Evolutionary conservation across 2,329 filamentous ascomycete species (phyloP), one percentile per base, ranked within the genome.

Genomic region (Verticillium albo-atrum): DNA sequence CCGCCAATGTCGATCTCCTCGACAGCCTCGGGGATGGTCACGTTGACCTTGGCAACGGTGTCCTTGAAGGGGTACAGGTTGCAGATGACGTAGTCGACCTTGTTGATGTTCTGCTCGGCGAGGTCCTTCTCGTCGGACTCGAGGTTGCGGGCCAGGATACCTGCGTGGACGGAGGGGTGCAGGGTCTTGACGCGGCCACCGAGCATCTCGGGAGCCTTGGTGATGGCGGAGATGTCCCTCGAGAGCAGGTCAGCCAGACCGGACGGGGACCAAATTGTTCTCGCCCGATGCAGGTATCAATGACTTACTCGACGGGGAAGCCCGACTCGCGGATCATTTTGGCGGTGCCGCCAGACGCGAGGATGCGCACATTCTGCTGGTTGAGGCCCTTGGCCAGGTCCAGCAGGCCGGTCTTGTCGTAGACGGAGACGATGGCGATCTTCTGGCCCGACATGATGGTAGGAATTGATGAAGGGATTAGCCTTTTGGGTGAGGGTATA

Each of bases 11-110:
- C 95, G 70, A 99, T 96, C 81, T 99, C 95, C 79, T 99, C 95
- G 42, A 99, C 94, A 56, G 95, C 95, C 79, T 99, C 94, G 56
- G 91, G 87, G 64, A 99, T 91, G 62, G 94, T 98, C 70, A 99
- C 95, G 71, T 97, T 96, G 80, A 96, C 88, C 83, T 97, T 96
- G 69, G 92, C 90, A 68, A 99, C 88, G 32, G 95, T 99, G 74
- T 98, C 93, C 82, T 97, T 97, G 87, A 99, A 99, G 14, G 95
- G 95, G 77, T 99, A 98, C 59, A 99, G 85, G 80, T 99, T 99
- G 89, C 95, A 98, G 73, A 99, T 89, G 68, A 97, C 92, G 69
- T 89, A 96, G 83, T 96, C 92, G 61, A 97, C 92, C 80, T 96
- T 96, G 80, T 90, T 85, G 74, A 97, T 97, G 78, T 92, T 95